Evolutionary conservation across 2,329 filamentous ascomycete species (phyloP).

Genomic region (Xylariaceae sp.): DNA sequence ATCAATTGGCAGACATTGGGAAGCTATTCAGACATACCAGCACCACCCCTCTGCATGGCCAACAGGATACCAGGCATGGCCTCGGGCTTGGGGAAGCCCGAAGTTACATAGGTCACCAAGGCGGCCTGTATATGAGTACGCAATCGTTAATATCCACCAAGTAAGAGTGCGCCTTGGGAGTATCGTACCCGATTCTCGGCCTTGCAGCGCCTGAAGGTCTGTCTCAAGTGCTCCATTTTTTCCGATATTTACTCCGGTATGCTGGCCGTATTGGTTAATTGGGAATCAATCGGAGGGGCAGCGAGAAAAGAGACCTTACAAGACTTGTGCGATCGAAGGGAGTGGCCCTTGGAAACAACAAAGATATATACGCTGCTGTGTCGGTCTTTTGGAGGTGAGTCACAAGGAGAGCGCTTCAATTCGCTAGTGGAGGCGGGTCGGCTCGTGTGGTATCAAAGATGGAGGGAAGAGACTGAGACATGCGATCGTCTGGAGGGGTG

Average conservation of each 20-base stretch:
- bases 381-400: neutral
- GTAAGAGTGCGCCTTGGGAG: neutral
- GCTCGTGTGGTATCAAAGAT: neutral
- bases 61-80: conserved; percentile 80
- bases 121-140: conserved; percentile 54
- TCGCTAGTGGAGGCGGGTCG: neutral
- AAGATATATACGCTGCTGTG: neutral
- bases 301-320: neutral
- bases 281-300: neutral
- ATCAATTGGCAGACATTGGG: conserved; percentile 10
- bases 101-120: conserved; percentile 92
- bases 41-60: conserved; percentile 85
- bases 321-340: neutral
- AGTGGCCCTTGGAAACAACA: neutral
- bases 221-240: conserved; percentile 52
- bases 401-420: neutral
- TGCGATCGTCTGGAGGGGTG: no score
- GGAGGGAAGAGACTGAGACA: no score
- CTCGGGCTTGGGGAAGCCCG: conserved; percentile 79
- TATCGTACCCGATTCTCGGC: conserved; percentile 48
- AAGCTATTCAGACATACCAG: conserved; percentile 53
- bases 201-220: conserved; percentile 57
- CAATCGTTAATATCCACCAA: neutral
- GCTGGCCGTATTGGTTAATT: neutral
- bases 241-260: neutral